phyloP scores from a whole-genome alignment of 495 filamentous ascomycete species.

The Xylaria curta region DNA sequence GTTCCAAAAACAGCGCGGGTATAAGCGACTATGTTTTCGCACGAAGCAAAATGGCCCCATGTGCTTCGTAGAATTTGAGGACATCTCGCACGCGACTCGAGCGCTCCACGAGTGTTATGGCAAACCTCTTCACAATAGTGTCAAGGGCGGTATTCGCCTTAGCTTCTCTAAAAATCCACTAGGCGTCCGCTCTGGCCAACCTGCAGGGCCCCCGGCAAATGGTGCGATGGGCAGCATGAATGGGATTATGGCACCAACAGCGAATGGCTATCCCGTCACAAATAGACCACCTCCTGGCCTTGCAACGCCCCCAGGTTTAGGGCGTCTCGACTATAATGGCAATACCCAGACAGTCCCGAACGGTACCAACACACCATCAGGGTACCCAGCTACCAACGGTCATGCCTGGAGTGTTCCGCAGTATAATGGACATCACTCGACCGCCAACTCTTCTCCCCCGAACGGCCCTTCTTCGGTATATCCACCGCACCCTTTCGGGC shows the following conservation, averaged over 20 bases:
- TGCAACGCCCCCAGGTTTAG: slow-evolving; percentile 68
- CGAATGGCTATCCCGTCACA: slow-evolving; percentile 70
- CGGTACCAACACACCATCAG: slow-evolving; percentile 12
- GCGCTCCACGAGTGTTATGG: slow-evolving; percentile 92
- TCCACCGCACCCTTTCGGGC: slow-evolving; percentile 35
- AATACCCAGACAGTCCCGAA: not conserved
- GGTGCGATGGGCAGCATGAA: slow-evolving; percentile 57
- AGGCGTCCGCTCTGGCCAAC: slow-evolving; percentile 83
- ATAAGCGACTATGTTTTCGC: slow-evolving; percentile 95
- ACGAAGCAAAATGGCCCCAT: slow-evolving; percentile 98
- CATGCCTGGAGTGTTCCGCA: slow-evolving; percentile 17
- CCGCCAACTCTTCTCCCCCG: slow-evolving; percentile 31
- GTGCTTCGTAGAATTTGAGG: slow-evolving; percentile 99
- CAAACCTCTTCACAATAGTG: slow-evolving; percentile 84
- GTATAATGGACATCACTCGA: slow-evolving; percentile 34
- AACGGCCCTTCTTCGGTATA: slow-evolving; percentile 32
- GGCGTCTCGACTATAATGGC: slow-evolving; percentile 37
- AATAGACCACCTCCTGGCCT: slow-evolving; percentile 79
- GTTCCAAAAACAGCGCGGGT: slow-evolving; percentile 93
- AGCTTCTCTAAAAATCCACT: slow-evolving; percentile 98
- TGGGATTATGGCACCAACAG: slow-evolving; percentile 57
- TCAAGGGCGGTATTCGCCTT: slow-evolving; percentile 96
- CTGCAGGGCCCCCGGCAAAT: slow-evolving; percentile 47
- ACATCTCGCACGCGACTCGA: slow-evolving; percentile 91
- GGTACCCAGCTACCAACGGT: slow-evolving; percentile 7